Evolutionary conservation across 495 filamentous ascomycete species (phyloP).

Genomic region (Annulohypoxylon maeteangense): DNA sequence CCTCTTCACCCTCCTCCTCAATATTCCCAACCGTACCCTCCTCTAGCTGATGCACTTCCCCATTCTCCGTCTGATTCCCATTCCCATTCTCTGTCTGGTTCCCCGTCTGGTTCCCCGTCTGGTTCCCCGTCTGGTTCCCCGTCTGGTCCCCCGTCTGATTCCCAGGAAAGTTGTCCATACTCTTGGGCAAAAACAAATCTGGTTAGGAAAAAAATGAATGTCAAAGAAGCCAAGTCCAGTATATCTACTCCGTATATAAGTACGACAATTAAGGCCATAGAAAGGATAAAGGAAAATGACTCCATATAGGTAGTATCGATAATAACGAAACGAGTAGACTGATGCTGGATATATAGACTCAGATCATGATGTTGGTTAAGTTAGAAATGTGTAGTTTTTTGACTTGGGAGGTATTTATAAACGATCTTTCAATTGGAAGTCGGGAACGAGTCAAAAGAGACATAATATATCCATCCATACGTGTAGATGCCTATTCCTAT

Average conservation of each 20-base stretch:
- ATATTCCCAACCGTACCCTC: not conserved
- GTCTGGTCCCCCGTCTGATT: not conserved
- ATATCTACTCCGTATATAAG: not conserved
- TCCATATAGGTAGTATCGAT: not conserved
- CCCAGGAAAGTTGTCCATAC: not conserved
- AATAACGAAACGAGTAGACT: not conserved
- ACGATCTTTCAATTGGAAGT: not conserved
- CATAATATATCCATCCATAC: too few relatives aligned
- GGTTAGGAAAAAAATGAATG: not conserved
- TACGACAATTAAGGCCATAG: not conserved
- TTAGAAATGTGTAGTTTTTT: not conserved
- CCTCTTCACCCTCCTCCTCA: not conserved
- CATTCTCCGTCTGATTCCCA: not conserved
- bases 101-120: not conserved
- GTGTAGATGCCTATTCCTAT: not conserved
- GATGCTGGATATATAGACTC: not conserved
- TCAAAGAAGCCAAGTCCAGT: not conserved
- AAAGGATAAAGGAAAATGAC: not conserved
- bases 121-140: not conserved
- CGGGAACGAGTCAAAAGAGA: not conserved
- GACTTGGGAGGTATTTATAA: not conserved
- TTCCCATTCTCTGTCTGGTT: not conserved
- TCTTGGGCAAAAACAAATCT: not conserved
- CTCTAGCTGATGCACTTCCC: not conserved
- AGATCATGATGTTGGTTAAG: not conserved